Percentiles rank a stretch among this genome's conserved stretches.
Evolutionary conservation across 1,139 yeast genomes (phyloP).

Genomic region (Geotrichum citri-aurantii): DNA sequence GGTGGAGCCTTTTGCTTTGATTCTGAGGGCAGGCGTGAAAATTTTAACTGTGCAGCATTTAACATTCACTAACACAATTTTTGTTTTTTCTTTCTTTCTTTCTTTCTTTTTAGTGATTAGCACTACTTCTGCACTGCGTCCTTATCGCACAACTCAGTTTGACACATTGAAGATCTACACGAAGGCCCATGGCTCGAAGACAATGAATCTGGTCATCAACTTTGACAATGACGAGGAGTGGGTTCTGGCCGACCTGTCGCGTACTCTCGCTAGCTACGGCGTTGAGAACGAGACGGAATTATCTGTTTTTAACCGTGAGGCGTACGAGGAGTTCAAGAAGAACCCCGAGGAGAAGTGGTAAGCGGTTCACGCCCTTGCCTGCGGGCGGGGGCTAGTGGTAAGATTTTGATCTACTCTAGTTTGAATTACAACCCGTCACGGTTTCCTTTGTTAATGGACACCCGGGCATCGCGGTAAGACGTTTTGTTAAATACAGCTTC

Average conservation of each 20-base stretch:
- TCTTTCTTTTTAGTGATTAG: constrained; percentile 40
- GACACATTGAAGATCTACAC: constrained; percentile 83
- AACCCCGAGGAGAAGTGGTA: constrained; percentile 90
- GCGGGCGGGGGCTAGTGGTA: no score
- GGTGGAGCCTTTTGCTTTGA: neutral
- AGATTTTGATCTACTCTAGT: no score
- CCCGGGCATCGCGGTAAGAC: no score
- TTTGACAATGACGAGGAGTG: constrained; percentile 75
- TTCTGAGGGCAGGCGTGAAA: neutral
- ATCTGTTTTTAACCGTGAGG: constrained; percentile 64
- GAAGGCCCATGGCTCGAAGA: constrained; percentile 91
- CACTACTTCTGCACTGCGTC: constrained; percentile 66
- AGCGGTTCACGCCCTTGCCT: neutral
- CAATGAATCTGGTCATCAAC: constrained; percentile 86
- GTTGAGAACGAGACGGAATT: constrained; percentile 86
- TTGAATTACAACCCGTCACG: no score
- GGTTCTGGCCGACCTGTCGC: constrained; percentile 45
- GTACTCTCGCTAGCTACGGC: constrained; percentile 58
- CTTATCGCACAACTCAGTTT: constrained; percentile 71
- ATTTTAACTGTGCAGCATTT: neutral
- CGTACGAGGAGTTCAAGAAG: constrained; percentile 59
- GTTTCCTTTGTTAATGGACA: no score
- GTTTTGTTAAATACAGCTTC: no score
- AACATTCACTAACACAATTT: neutral
- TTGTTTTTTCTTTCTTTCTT: neutral